A percentile compares a stretch with the other conserved stretches of the same genome.
phyloP scores from a whole-genome alignment of 192 early-diverging fungal species.

The Physocladia obscura region DNA sequence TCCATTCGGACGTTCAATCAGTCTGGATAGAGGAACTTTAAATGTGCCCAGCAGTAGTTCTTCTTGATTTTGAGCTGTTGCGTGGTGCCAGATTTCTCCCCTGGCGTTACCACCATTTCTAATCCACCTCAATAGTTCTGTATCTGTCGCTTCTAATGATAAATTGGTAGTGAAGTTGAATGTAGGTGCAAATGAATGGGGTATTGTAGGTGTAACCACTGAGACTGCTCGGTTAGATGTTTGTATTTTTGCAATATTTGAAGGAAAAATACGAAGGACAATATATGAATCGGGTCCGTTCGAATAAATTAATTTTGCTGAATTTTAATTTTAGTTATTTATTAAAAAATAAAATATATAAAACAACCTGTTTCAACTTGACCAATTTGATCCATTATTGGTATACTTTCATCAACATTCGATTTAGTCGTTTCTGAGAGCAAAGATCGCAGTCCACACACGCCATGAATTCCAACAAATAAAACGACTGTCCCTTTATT shows the following conservation, averaged over 20 bases:
- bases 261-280: conserved; percentile 21
- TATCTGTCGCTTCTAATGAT: conserved; percentile 15
- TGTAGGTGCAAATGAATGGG: conserved; percentile 31
- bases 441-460: conserved; percentile 31
- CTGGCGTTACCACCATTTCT: conserved; percentile 25
- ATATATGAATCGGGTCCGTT: conserved; percentile 33
- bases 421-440: too few species aligned
- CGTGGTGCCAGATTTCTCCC: conserved; percentile 41
- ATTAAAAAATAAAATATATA: too few species aligned
- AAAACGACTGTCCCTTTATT: too few species aligned
- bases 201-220: conserved; percentile 22
- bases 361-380: not conserved
- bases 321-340: too few species aligned
- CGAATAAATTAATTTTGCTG: too few species aligned
- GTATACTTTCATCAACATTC: too few species aligned
- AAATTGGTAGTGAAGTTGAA: conserved; percentile 18
- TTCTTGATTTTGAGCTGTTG: not conserved
- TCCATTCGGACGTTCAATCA: conserved; percentile 20
- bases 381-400: too few species aligned
- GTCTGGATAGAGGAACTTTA: conserved; percentile 27
- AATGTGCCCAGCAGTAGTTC: conserved; percentile 39
- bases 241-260: not conserved
- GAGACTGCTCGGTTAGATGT: not conserved
- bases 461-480: too few species aligned
- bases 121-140: conserved; percentile 33